These are phyloP conservation scores for Rhodofomes roseus DNA, from an alignment of 1,284 basidiomycete species.

Conservation along the genomic window DNA sequence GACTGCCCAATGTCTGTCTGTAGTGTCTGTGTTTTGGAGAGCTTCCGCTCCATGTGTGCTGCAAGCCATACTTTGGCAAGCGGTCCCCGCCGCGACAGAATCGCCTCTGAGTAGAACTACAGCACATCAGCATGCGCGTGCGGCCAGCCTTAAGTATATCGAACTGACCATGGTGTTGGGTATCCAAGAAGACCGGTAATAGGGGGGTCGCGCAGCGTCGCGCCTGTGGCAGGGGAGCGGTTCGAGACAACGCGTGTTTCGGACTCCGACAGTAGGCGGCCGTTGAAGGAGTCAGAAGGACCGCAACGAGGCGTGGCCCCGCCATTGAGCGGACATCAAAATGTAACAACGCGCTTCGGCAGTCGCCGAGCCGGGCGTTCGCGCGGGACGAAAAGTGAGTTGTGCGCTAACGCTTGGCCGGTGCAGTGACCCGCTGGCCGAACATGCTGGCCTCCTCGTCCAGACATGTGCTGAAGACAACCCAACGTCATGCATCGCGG, in stretches of 20 bases:
- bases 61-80: slow-evolving; percentile 98
- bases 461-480: slow-evolving; percentile 30
- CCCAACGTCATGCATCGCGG: slow-evolving; percentile 8
- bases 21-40: slow-evolving; percentile 92
- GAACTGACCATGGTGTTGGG: slow-evolving; percentile 25
- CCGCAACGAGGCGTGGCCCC: too few species aligned
- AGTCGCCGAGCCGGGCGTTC: neutral
- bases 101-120: slow-evolving; percentile 90
- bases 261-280: neutral
- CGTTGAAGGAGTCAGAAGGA: neutral
- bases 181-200: slow-evolving; percentile 20
- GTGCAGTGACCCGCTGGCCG: slow-evolving; percentile 3
- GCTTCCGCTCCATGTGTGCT: slow-evolving; percentile 97
- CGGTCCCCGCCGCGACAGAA: slow-evolving; percentile 90
- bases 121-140: neutral
- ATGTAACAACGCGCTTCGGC: neutral
- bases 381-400: slow-evolving; percentile 1
- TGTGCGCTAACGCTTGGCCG: neutral
- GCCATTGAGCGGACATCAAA: neutral
- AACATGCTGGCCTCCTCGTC: slow-evolving; percentile 42
- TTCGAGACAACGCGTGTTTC: slow-evolving; percentile 5
- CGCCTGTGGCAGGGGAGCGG: slow-evolving; percentile 21
- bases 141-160: neutral
- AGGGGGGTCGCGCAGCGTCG: slow-evolving; percentile 18
- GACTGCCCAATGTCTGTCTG: slow-evolving; percentile 94